Base-by-base conservation (phyloP, 2,329 filamentous ascomycete species). In the Claviceps monticola region DNA sequence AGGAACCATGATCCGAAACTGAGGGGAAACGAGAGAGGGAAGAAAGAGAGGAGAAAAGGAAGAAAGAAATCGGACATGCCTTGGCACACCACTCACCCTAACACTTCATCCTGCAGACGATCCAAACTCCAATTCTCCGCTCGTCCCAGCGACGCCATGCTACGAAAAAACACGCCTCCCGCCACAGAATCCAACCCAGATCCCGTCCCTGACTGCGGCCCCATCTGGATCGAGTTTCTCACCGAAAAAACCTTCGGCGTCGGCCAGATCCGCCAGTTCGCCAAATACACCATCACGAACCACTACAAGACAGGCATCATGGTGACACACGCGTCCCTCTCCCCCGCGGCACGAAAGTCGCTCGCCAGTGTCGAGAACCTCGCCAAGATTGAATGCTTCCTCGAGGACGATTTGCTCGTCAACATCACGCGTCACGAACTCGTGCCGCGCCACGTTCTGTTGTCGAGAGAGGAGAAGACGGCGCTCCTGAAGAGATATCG, bases 381-480 rank as follows among this genome's bases (percentile, higher is more conserved):
- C 65, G 86, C 85, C 51, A 82, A 86, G 63, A 88, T 96, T 63
- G 93, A 98, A 74, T 88, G 88, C 66, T 98, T 98, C 73, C 80
- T 91, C 61, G 93, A 97, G 74, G 86, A 93, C 67, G 93, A 98
- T 70, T 71, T 98, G 61, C 77, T 97, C 54, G 90, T 98, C 69
- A 98, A 98, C 72, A 97, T 98, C 68, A 97, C 91, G 54, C 87
- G 90, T 68, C 93, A 98, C 72, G 91, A 97, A 71, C 79, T 98
- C 52, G 93, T 98, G 34, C 93, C 93, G 45, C 89, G 86, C 66
- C 93, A 98, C 66, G 83, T 97, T 39, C 72, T 97, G 55, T 80
- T 98, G 52, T 95, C 88, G 62, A 79, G 82, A 46, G 88, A 94
- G 62, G 93, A 98, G 75, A 96, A 96, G 78, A 72, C 73, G 46